Base-by-base conservation (phyloP, 306 rosid species). In the Casuarina glauca region DNA sequence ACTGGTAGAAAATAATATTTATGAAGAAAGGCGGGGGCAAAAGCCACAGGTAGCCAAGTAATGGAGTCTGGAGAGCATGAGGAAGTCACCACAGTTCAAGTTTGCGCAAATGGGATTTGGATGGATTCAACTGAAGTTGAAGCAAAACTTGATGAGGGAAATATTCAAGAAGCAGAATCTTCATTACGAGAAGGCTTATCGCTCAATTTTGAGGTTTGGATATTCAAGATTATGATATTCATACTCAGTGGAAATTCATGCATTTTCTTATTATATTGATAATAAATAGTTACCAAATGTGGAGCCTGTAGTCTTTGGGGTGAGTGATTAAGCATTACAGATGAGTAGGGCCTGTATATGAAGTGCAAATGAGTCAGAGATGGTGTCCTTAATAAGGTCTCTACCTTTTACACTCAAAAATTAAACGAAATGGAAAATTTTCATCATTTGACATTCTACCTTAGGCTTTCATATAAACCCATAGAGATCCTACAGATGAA, bases 101-200 rank as follows among this genome's bases (percentile, higher is more conserved):
- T 93, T 43, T 77, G 71, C 62, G 92, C 93, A 45, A 93, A 92
- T 89, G 99, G 99, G 69, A 69, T n/a, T 75, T 66, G 78, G 82
- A 82, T 93, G 79, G 74, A 78, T 32, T 67, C 94, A 19, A 39
- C 88, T 0, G 99, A 88, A 64, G 87, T 93, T 68, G 96, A 91
- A 76, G 97, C 93, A 12, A 93, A 87, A 82, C 96, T 95, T 4
- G 97, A 93, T 72, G 89, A 91, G 84, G 99, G 99, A 74, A 91
- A 95, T 69, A 90, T 93, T 83, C 88, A 93, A 79, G 97, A 87
- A 79, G 99, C 99, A 0, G 99, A 95, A 81, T 73, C 90, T 5
- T 85, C 99, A 11, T 77, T 95, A 78, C 84, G 90, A 61, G 97
- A 95, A 36, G 99, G 99, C 20, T 81, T 95, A 80, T 92, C 97